A percentile compares a stretch with the other conserved stretches of the same genome.
Evolutionary conservation across 176 grass and related monocot species (phyloP).

Genomic region (Aechmea fasciata): DNA sequence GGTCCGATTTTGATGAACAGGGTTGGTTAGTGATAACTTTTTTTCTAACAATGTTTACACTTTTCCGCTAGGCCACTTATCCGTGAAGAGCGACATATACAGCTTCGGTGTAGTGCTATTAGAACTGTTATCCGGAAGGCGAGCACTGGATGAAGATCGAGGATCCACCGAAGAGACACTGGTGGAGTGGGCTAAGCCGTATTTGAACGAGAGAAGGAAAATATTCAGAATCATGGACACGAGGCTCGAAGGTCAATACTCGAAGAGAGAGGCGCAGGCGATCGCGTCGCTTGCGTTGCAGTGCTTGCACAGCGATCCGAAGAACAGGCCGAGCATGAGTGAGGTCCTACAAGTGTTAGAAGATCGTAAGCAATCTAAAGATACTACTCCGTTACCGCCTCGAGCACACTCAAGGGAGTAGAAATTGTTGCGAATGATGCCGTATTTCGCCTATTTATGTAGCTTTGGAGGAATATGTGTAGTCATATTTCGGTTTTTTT

Average conservation of each 20-base stretch:
- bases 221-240: conserved; percentile 77
- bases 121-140: conserved; percentile 52
- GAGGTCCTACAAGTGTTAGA: conserved; percentile 44
- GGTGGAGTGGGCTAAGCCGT: conserved; percentile 73
- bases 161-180: conserved; percentile 28
- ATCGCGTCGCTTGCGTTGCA: conserved; percentile 47
- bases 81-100: conserved; percentile 73
- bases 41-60: neutral
- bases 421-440: neutral
- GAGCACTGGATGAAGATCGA: conserved; percentile 42
- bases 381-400: neutral
- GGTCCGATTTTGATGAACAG: too few relatives aligned
- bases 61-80: conserved; percentile 45
- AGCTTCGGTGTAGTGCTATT: conserved; percentile 78
- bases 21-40: too few relatives aligned
- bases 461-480: neutral
- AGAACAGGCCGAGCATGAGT: conserved; percentile 51
- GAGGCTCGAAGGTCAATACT: conserved; percentile 69
- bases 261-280: conserved; percentile 63
- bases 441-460: too few relatives aligned
- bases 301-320: conserved; percentile 52
- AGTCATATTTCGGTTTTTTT: neutral
- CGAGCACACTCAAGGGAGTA: conserved; percentile 10
- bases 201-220: conserved; percentile 37
- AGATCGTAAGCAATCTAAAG: conserved; percentile 27